Base-by-base conservation (phyloP, 495 filamentous ascomycete genomes). In the Chaetomium fimeti region DNA sequence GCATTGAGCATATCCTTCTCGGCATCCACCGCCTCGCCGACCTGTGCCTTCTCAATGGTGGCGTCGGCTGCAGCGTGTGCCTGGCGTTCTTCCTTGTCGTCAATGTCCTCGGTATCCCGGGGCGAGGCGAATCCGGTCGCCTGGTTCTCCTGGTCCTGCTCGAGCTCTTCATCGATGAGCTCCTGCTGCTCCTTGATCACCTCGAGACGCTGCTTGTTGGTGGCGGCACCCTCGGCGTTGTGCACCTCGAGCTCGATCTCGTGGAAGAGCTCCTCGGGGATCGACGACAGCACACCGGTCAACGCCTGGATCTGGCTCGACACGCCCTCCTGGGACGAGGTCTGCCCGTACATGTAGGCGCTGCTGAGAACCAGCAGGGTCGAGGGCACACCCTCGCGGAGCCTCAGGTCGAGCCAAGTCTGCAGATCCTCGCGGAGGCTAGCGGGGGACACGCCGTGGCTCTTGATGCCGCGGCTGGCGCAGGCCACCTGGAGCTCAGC, bases 231-330 rank as follows among this genome's bases (percentile, higher is more conserved):
- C 79, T 99, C 94, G 54, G 92, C 91, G 62, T 89, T 95, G 82
- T 98, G 91, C 28, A 98, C 93, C 81, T 98, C 95, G 36, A 99
- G 89, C 77, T 99, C 94, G 65, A 98, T 97, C 79, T 99, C 94
- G 81, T 99, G 94, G 88, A 94, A 98, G 45, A 99, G 85, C 75
- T 99, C 94, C 78, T 99, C 94, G 5, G 94, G 94, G 64, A 99
- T 98, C 55, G 88, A 91, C 29, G 90, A 92, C 36, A 99, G 83
- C 18, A 99, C 94, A 22, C 91, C 88, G 55, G 92, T 91, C 36
- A 99, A 85, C 2, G 95, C 90, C 64, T 98, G 93, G 68, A 98
- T 95, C 78, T 98, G 94, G 32, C 86, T 89, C 24, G 89, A 85
- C 72, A 97, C 88, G 70, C 95, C 91, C 38, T 85, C 82, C 51